phyloP scores from a whole-genome alignment of 2,329 filamentous ascomycete species.

The Aspergillus sp. region DNA sequence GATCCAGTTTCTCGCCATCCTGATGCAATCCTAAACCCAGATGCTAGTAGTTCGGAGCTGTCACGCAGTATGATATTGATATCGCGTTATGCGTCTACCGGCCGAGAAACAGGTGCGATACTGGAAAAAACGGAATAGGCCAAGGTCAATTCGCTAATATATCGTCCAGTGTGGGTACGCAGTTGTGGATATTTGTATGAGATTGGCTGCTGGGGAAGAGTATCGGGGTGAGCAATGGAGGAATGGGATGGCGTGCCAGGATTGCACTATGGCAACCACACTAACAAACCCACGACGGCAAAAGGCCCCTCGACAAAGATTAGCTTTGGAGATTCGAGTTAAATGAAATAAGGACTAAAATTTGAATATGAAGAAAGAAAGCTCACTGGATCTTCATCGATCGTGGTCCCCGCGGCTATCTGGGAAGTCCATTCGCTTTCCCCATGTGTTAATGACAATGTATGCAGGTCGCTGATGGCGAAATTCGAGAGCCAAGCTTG shows the following conservation, averaged over 20 bases:
- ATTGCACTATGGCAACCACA: constrained; percentile 7
- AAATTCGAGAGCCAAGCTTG: neutral
- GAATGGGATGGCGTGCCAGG: constrained; percentile 19
- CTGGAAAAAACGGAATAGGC: constrained; percentile 3
- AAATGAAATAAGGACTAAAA: neutral
- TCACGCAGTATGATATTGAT: constrained; percentile 17
- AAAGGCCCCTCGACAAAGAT: neutral
- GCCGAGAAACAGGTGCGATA: constrained; percentile 9
- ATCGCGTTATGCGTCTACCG: constrained; percentile 20
- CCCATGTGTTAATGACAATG: neutral
- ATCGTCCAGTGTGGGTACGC: constrained; percentile 8
- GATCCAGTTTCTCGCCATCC: neutral
- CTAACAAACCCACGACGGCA: neutral
- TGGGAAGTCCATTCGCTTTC: neutral
- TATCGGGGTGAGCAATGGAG: constrained; percentile 18
- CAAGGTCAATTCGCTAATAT: constrained; percentile 5
- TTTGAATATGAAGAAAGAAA: neutral
- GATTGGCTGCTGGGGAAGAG: constrained; percentile 10
- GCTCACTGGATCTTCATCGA: neutral
- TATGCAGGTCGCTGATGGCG: neutral
- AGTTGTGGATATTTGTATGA: constrained; percentile 1
- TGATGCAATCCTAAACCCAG: constrained; percentile 5
- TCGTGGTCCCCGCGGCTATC: neutral
- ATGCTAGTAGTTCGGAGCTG: neutral
- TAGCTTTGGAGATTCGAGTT: neutral